Base-by-base conservation (phyloP, 768 basidiomycete species). In the Pleurotus eryngii region DNA sequence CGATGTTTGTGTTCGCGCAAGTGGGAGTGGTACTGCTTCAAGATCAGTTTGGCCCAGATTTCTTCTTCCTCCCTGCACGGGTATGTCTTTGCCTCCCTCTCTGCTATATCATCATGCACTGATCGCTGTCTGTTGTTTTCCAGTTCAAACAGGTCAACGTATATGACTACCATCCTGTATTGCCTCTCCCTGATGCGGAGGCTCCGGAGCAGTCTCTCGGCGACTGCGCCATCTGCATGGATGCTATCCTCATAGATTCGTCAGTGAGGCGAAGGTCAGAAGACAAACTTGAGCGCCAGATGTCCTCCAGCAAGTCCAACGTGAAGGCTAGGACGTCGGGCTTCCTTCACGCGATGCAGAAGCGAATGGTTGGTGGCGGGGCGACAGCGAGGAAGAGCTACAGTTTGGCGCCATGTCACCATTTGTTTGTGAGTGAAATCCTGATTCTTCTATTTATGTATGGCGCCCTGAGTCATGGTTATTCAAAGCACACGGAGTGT, bases 141-240 rank as follows among this genome's bases (percentile, higher is more conserved):
- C 57, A 93, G 90, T 87, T 82, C 60, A 75, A 2, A 74, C 76
- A 17, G 70, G 77, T 5, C 82, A 87, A 63, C n/a, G 71, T 76
- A 15, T 92, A 95, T 72, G 83, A 96, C 67, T 97, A 96, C 64
- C 94, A 95, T 68, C 94, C 92, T 5, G 76, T 80, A 2, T 72
- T 96, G 39, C 87, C 90, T 0, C 61, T 81, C 1, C 78, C 86
- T 0, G 90, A 93, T 65, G 68, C 87, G 0, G 92, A 94, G 67
- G 79, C 89, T 2, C 85, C 87, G 1, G 87, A 87, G 46, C 84
- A 87, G 61, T 81, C 87, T 2, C 73, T 92, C 14, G 92, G 90
- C 5, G 92, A 95, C 66, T 97, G 94, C 64, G 84, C 92, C 5
- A 95, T 97, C 53, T 96, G 94, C 65, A 95, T 96, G 92, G 94